Percentiles rank a stretch among this genome's conserved stretches.
phyloP scores from a whole-genome alignment of 306 rosid species.

The Gillenia trifoliata region DNA sequence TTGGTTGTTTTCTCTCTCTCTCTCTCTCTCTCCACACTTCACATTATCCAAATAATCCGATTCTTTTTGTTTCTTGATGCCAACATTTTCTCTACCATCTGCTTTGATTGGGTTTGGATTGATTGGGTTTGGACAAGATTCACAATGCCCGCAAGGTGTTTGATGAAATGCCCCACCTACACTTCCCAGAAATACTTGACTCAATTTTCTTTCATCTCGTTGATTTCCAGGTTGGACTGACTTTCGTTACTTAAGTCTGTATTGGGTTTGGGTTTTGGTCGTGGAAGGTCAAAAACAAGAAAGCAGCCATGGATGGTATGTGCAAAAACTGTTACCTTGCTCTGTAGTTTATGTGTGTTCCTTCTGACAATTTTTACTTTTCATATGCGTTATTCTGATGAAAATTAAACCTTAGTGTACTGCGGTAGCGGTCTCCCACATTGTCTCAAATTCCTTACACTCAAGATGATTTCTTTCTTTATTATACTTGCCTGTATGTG shows the following conservation, averaged over 20 bases:
- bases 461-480: neutral
- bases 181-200: neutral
- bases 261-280: neutral
- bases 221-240: neutral
- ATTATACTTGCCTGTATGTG: neutral
- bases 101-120: no score
- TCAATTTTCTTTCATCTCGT: neutral
- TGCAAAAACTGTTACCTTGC: neutral
- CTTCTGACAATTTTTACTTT: neutral
- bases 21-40: neutral
- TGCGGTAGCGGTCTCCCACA: neutral
- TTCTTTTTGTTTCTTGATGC: no score
- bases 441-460: neutral
- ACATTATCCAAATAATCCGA: no score
- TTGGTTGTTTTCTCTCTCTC: neutral
- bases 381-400: neutral
- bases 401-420: neutral
- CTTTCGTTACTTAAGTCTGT: neutral
- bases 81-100: no score
- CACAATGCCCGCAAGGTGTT: constrained; percentile 1
- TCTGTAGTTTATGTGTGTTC: neutral
- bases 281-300: constrained; percentile 19
- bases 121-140: neutral
- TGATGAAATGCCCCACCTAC: constrained; percentile 12
- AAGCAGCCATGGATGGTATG: constrained; percentile 66